Evolutionary conservation across 768 basidiomycete genomes (phyloP).

Genomic region (Lyophyllum atratum): DNA sequence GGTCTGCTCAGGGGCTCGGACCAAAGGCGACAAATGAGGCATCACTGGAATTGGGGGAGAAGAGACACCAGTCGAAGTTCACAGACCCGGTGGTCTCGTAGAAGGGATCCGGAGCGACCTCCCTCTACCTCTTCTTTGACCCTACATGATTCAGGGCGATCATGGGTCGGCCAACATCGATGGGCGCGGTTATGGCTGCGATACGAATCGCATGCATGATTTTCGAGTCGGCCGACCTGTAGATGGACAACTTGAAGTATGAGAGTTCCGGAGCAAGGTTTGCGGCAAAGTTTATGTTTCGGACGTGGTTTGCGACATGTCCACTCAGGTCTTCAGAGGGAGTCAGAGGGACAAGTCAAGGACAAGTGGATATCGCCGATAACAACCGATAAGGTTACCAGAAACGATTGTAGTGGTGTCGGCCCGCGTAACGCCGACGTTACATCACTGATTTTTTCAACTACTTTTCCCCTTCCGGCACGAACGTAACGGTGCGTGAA

Average conservation of each 20-base stretch:
- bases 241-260: background rate
- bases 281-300: background rate
- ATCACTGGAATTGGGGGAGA: background rate
- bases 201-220: no score
- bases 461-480: slow-evolving; percentile 11
- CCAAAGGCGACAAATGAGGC: no score
- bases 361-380: background rate
- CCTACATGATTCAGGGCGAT: no score
- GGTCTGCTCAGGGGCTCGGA: background rate
- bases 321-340: background rate
- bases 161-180: no score
- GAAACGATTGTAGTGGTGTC: no score
- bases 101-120: no score
- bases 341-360: background rate
- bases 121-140: no score
- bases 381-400: background rate
- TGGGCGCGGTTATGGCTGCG: no score
- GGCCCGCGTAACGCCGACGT: slow-evolving; percentile 13
- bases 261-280: background rate
- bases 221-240: background rate
- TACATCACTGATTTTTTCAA: slow-evolving; percentile 17
- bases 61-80: no score
- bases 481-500: slow-evolving; percentile 2
- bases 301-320: background rate
- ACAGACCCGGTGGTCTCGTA: no score